Evolutionary conservation across 164 flowering plant genomes (phyloP), one percentile per base, ranked within the genome.

Genomic region (Kingdonia uniflora): DNA sequence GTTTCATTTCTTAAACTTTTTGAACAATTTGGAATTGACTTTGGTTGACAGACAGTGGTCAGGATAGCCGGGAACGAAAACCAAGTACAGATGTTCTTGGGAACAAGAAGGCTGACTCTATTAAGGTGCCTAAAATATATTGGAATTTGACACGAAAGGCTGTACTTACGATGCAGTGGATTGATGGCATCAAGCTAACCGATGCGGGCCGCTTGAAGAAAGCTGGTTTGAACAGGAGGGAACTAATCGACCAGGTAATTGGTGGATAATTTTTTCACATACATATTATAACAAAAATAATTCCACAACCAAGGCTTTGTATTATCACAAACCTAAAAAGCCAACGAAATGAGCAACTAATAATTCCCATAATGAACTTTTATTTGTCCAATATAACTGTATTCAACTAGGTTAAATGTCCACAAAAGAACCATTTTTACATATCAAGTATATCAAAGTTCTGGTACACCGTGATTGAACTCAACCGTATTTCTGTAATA

Each of bases 131-230:
- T 12, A 92, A 79, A 65, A 85, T 92, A 60, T 84, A 85, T 63
- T 92, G 98, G 98, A 72, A 76, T 46, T 59, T 77, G 29, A 92
- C 98, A 11, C 79, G 96, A 11, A 79, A 77, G 52, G 75, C 80
- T 67, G 95, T 92, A 44, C 94, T 92, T 47, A 92, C 96, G 16
- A 92, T 92, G 98, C 96, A 92, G 65, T 92, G 98, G 98, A 63
- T 92, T 26, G 87, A 92, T 80, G 91, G 94, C 56, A 92, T 87
- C 52, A 92, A 92, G 64, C 90, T 92, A 29, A 92, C 92, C 14
- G 94, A 92, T 76, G 84, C 81, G 62, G 64, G 19, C 43, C 68
- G 76, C 51, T 54, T 92, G 54, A 58, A 64, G 43, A 65, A 68
- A 57, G 96, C 95, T 22, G 49, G 12, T 64, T 66, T 92, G 52